Evolutionary conservation across 768 basidiomycete species (phyloP), one percentile per base, ranked within the genome.

Genomic region (Tricholoma sp.): DNA sequence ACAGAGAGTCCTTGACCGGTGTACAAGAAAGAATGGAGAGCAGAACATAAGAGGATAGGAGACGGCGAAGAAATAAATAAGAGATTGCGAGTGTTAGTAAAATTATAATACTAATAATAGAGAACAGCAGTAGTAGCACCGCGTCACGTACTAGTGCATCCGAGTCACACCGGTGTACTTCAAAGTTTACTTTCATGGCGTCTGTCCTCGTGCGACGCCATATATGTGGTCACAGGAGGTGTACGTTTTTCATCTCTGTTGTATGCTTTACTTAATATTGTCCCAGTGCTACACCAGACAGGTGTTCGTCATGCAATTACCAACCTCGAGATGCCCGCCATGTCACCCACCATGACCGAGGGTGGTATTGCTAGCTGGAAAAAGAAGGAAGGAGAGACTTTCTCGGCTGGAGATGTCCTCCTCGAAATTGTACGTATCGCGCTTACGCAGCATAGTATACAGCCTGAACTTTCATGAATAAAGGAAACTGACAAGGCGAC

Each of bases 341-440:
- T 98, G 94, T 94, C 90, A 2, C 94, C 94, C 12, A 96, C 93
- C 11, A 94, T 98, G 90, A 94, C 91, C 0, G 94, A 97, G 72
- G 94, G 95, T 44, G 93, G 89, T 2, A 91, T 98, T 60, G 77
- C 92, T 0, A 79, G 78, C 3, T 98, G 96, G 94, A 97, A 96
- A 77, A 88, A 88, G 74, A 79, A 80, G 60, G 88, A 89, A 63
- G 93, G 94, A 15, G 91, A 93, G 57, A 64, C 82, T 0, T 97
- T 94, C 66, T 60, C 74, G 2, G 77, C 88, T 31, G 94, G 94
- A 2, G 94, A 96, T 59, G 89, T 95, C 36, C 72, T 96, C 52
- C 78, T 96, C 49, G 93, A 96, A 77, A 91, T 96, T 63, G 94
- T 94, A 63, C 62, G 87, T 77, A 37, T 48, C 42, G 2, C 24